Base-by-base conservation (phyloP, 345 rosid genomes). In the Passiflora organensis region DNA sequence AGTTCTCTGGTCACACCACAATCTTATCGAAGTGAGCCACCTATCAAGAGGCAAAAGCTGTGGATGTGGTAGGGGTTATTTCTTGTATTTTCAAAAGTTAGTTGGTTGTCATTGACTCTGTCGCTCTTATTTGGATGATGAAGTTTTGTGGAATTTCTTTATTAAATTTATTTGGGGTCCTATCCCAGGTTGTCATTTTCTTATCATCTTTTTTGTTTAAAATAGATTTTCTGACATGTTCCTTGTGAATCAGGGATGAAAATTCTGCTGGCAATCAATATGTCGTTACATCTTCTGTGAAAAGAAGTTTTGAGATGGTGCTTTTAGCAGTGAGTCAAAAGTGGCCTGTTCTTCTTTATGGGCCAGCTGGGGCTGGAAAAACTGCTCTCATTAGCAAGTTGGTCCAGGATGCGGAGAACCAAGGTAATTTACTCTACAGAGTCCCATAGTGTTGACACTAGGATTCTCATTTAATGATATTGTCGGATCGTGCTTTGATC, bases 311-410 rank as follows among this genome's bases (percentile, higher is more conserved):
- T 77, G 87, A 89, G 74, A 85, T 84, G 94, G 80, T 75, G 51
- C 66, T 82, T 21, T 64, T 89, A 73, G 95, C 96, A 24, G 83
- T 81, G 57, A 77, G 85, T 69, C 94, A 93, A 64, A 89, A 74
- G 70, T 88, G 96, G 84, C 96, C 99, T 63, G 87, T 89, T 69
- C 95, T 93, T 72, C 78, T 86, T 0, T 86, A 84, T 69, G 99
- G 99, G 57, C 94, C 84, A 59, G 68, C 95, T 42, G 94, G 99
- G 55, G 72, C 82, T 52, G 99, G 99, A 60, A 93, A 93, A 79
- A 82, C 99, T 77, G 91, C 95, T 46, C 80, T 93, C 43, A 73
- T 93, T 38, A 77, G 70, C 73, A 76, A 82, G 73, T 77, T 91
- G 73, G 96, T 88, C 36, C 38, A 43, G 45, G 93, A 79, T 53